phyloP scores from a whole-genome alignment of 2,329 filamentous ascomycete genomes.

The Coniochaeta sp. region DNA sequence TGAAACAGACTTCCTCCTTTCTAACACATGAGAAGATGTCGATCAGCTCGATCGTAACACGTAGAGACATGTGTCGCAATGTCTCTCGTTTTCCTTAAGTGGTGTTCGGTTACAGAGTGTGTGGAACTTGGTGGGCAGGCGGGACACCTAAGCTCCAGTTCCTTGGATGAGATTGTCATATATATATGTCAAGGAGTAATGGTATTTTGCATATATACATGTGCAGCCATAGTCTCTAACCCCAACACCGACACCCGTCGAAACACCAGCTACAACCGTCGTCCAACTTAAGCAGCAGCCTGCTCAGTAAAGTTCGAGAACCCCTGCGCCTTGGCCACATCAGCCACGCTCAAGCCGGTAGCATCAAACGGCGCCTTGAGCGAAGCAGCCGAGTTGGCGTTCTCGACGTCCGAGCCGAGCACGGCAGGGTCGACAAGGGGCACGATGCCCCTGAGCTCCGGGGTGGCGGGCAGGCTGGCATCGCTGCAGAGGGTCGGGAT shows the following conservation, averaged over 20 bases:
- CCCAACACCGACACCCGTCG: background rate
- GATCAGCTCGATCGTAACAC: no score
- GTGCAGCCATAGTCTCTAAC: background rate
- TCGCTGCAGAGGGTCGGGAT: constrained; percentile 59
- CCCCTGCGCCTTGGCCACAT: constrained; percentile 53
- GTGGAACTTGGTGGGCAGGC: no score
- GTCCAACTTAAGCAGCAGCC: background rate
- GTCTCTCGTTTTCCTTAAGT: no score
- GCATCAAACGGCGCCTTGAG: constrained; percentile 47
- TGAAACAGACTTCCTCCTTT: no score
- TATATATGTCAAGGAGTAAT: background rate
- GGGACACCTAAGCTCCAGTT: no score
- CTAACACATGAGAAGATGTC: no score
- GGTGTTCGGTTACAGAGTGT: no score
- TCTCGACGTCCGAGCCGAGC: constrained; percentile 46
- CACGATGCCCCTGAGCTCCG: constrained; percentile 56
- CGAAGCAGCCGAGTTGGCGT: constrained; percentile 49
- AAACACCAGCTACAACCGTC: background rate
- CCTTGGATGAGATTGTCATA: no score
- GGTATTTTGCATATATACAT: background rate
- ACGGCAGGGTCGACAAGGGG: constrained; percentile 61
- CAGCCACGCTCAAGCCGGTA: constrained; percentile 55
- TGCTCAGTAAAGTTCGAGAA: constrained; percentile 51
- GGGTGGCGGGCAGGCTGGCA: constrained; percentile 51
- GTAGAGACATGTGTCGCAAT: no score